Evolutionary conservation across 352 stramenopile genomes (phyloP), one percentile per base, ranked within the genome.

Genomic region (Phytophthora agathidicida): DNA sequence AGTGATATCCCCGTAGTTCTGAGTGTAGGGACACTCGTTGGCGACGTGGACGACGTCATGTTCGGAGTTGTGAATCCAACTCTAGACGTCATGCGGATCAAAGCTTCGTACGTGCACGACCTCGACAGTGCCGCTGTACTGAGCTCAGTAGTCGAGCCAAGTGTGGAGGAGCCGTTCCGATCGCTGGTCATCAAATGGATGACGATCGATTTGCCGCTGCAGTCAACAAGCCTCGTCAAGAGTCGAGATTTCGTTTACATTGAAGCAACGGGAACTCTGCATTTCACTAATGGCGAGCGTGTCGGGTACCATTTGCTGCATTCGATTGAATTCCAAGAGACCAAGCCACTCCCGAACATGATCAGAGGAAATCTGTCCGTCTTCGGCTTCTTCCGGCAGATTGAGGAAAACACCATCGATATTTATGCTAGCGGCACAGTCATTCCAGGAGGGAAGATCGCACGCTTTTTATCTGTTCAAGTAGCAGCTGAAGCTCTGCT

Each of bases 321-420:
- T 30, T 75, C 71, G 14, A 37, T 80, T 30, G 55, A 77, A 17
- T 69, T 86, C 14, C 46, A 60, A 1, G 44, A 75, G 32, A 68
- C 73, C 13, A 68, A 53, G 14, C 51, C 64, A 26, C 47, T 80
- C 0, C 20, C 58, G 3, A 42, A 48, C n/a, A 65, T 61, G 42
- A 63, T 67, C 7, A 68, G 77, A 5, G 74, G 49, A 3, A 71
- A 65, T 23, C 28, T 83, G 4, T 82, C 73, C 5, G 19, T 76
- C 2, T 84, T 62, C 36, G 58, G 42, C 0, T 55, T 84, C 41
- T 83, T 71, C 47, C 71, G 72, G 6, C 73, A 84, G 59, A 53
- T 57, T 14, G 56, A 24, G 0, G 42, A 64, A 3, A 67, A 80
- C 28, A 32, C 58, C 3, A 68, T 80, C 22, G 71, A 82, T 11